A percentile compares a stretch with the other conserved stretches of the same genome.
Evolutionary conservation across 2,329 filamentous ascomycete species (phyloP).

Genomic region (Alternaria sp.): DNA sequence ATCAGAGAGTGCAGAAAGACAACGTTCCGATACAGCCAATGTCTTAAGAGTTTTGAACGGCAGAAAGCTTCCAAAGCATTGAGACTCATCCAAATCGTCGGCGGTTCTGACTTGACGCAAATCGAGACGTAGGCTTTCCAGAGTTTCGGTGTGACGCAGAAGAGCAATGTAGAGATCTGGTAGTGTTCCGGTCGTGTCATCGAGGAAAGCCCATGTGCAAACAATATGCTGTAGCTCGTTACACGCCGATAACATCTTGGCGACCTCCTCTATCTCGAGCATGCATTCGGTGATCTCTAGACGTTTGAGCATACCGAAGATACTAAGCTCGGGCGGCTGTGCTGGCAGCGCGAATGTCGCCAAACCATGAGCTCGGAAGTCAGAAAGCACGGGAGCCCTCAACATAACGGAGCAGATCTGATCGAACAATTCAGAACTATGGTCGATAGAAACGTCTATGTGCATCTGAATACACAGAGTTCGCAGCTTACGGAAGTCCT

Average conservation of each 20-base stretch:
- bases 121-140: constrained; percentile 29
- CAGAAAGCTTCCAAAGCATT: constrained; percentile 19
- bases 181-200: neutral
- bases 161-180: constrained; percentile 22
- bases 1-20: constrained; percentile 9
- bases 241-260: constrained; percentile 19
- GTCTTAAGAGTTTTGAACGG: constrained; percentile 16
- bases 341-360: neutral
- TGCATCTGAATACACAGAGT: constrained; percentile 31
- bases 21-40: constrained; percentile 22
- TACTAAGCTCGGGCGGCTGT: neutral
- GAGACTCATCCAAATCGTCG: neutral
- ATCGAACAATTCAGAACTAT: constrained; percentile 5
- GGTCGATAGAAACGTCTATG: neutral
- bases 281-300: constrained; percentile 32
- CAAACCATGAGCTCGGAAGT: constrained; percentile 26
- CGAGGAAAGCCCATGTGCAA: constrained; percentile 30
- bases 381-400: constrained; percentile 17
- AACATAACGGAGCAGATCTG: constrained; percentile 18
- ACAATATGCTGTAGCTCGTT: constrained; percentile 27
- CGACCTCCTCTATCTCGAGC: constrained; percentile 19
- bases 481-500: constrained; percentile 24
- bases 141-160: constrained; percentile 16
- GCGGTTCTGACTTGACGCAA: constrained; percentile 15
- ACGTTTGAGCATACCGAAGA: constrained; percentile 22